These are phyloP conservation scores for Naganishia onofrii DNA, from an alignment of 768 basidiomycete species.

Conservation along the genomic window DNA sequence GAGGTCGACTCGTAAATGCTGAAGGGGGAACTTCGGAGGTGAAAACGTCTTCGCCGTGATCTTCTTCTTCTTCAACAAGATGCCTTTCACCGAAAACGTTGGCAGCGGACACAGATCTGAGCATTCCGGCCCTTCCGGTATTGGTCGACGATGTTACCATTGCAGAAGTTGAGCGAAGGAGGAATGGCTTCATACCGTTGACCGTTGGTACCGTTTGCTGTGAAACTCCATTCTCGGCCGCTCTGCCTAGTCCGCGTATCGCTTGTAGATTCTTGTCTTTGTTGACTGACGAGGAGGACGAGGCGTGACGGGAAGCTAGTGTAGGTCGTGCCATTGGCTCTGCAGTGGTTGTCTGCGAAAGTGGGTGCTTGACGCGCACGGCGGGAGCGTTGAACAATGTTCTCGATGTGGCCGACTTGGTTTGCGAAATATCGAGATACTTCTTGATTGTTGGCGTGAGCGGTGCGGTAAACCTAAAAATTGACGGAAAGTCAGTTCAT, in stretches of 20 bases:
- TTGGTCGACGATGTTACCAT: constrained; percentile 3
- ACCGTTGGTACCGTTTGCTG: neutral
- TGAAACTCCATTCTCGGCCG: neutral
- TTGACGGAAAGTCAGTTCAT: neutral
- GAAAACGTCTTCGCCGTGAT: neutral
- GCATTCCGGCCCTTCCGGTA: neutral
- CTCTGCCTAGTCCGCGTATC: constrained; percentile 5
- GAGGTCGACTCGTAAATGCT: constrained; percentile 14
- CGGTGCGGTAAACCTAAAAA: constrained; percentile 52
- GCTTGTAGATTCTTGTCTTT: constrained; percentile 18
- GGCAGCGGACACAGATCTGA: constrained; percentile 6
- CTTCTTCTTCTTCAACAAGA: neutral
- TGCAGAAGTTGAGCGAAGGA: constrained; percentile 11
- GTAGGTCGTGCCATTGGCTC: neutral
- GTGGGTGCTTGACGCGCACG: constrained; percentile 11
- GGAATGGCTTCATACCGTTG: constrained; percentile 17
- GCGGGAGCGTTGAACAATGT: constrained; percentile 14
- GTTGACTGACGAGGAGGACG: constrained; percentile 1
- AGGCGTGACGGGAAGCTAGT: constrained; percentile 1
- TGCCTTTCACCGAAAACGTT: constrained; percentile 11
- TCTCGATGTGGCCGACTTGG: constrained; percentile 10
- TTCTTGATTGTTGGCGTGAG: constrained; percentile 53
- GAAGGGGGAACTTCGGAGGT: neutral
- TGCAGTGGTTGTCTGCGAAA: constrained; percentile 11
- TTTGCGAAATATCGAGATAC: constrained; percentile 49